Conservation (phyloP, 2,329 filamentous ascomycete genomes). For the Sporothrix dimorphospora region DNA sequence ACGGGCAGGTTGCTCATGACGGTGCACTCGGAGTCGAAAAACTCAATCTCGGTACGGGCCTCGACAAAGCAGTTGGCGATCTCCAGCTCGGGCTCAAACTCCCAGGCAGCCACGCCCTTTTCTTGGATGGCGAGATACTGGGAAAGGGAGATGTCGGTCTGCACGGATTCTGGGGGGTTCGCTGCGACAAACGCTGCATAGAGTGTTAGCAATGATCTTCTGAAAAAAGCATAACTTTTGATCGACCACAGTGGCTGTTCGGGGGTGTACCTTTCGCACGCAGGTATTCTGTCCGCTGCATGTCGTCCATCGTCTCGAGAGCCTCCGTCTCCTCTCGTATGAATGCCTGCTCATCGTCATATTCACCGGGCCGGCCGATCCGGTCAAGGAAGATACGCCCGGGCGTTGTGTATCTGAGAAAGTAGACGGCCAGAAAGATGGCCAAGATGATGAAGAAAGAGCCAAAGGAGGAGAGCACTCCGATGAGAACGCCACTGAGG, state of each 20-base stretch:
- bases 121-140: constrained; percentile 98
- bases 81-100: constrained; percentile 98
- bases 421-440: constrained; percentile 81
- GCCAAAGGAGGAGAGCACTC: constrained; percentile 90
- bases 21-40: constrained; percentile 97
- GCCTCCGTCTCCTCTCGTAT: constrained; percentile 92
- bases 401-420: constrained; percentile 86
- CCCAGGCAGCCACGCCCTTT: constrained; percentile 99
- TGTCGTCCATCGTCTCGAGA: constrained; percentile 91
- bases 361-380: constrained; percentile 91
- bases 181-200: constrained; percentile 82
- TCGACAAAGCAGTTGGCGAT: constrained; percentile 99
- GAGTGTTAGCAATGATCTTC: background rate
- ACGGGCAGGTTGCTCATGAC: constrained; percentile 96
- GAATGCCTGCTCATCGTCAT: constrained; percentile 96
- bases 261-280: constrained; percentile 79
- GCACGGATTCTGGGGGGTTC: constrained; percentile 91
- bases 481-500: constrained; percentile 84
- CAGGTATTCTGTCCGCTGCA: constrained; percentile 86
- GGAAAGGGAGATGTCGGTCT: constrained; percentile 95
- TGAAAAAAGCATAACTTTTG: too few species aligned
- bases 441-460: constrained; percentile 83
- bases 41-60: constrained; percentile 94
- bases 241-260: background rate
- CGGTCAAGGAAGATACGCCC: constrained; percentile 93